Evolutionary conservation across 1,139 yeast genomes (phyloP), one percentile per base, ranked within the genome.

Genomic region (Nakaseomyces glabratus): DNA sequence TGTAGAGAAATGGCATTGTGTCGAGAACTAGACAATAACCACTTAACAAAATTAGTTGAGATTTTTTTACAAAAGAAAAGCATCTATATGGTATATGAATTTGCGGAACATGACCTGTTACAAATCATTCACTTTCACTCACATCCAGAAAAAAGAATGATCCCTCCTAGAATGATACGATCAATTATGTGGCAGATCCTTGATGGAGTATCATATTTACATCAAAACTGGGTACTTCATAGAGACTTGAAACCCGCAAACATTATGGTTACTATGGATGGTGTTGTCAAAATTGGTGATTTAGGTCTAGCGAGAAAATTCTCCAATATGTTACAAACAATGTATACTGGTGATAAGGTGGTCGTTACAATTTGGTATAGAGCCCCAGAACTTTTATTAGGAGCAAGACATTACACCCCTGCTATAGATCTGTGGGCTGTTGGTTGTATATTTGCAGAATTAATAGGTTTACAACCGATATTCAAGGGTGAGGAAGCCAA

Each of bases 291-390:
- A 55, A 86, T 93, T 44, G 99, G 97, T 20, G 98, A 90, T 61
- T 68, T 90, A 48, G 99, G 99, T 1, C 66, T 90, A 28, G 98
- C 98, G 0, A 68, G 98, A 41, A 76, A 84, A 47, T 90, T 88
- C 60, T 80, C 81, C 45, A 84, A 85, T 48, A 94, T 95, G 9
- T 58, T 90, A 25, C 97, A 90, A 53, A 78, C 94, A 29, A 65
- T 93, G 18, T 90, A 82, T 52, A 73, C 93, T 8, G 97, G 97
- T 20, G 98, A 90, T 59, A 90, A 90, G 60, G 96, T 93, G 13
- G 98, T 90, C 36, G 98, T 90, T 7, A 90, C 98, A 0, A 90
- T 90, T 41, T 90, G 98, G 98, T 90, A 90, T 57, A 69, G 98
- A 45, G 96, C 98, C 0, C 97, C 98, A 0, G 98, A 90, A 55